Conservation (phyloP, 257 asterid genomes). For the Lithospermum erythrorhizon region DNA sequence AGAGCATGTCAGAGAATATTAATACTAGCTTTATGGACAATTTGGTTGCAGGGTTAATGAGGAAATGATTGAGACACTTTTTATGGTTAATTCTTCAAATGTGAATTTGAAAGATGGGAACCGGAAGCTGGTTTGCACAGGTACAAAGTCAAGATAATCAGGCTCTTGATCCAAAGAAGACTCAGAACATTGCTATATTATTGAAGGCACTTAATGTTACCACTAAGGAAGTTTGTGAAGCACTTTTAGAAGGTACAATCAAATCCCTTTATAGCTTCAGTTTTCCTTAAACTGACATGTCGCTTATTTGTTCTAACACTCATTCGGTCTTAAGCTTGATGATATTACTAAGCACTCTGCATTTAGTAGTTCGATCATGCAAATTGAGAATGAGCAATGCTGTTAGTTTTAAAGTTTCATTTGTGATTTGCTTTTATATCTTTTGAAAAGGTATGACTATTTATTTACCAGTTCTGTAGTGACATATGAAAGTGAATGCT, state of each 20-base stretch:
- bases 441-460: too few relatives aligned
- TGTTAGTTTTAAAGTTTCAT: too few relatives aligned
- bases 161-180: constrained; percentile 66
- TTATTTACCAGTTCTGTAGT: too few relatives aligned
- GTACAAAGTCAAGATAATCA: constrained; percentile 36
- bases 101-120: constrained; percentile 28
- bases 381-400: too few relatives aligned
- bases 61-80: constrained; percentile 67
- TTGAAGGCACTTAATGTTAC: constrained; percentile 70
- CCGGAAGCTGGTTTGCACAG: constrained; percentile 18
- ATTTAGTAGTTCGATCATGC: not conserved
- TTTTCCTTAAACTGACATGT: not conserved
- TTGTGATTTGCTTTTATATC: too few relatives aligned
- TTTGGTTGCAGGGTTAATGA: constrained; percentile 57
- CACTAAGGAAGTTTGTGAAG: constrained; percentile 67
- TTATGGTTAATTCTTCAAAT: constrained; percentile 37
- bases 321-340: not conserved
- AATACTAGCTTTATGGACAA: not conserved
- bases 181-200: constrained; percentile 64
- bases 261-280: not conserved
- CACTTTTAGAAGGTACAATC: constrained; percentile 56
- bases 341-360: not conserved
- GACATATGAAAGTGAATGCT: too few relatives aligned
- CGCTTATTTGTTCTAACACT: not conserved
- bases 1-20: not conserved